phyloP scores from a whole-genome alignment of 1,284 basidiomycete genomes.

The Puccinia polysora region DNA sequence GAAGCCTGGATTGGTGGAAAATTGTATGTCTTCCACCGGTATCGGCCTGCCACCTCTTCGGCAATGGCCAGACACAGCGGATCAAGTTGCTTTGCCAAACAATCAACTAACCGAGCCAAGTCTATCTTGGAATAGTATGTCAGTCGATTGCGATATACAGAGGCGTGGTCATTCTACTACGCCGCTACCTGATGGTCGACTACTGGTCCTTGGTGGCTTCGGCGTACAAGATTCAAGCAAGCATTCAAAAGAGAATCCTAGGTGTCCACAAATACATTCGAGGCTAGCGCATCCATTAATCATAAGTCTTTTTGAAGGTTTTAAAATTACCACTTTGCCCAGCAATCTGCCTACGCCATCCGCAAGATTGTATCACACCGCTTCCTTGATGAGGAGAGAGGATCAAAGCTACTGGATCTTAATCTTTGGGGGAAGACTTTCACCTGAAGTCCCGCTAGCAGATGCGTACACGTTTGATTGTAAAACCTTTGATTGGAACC shows the following conservation, averaged over 20 bases:
- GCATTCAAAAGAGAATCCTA: background rate
- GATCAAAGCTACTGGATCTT: slow-evolving; percentile 9
- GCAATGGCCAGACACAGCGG: background rate
- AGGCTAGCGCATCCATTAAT: slow-evolving; percentile 36
- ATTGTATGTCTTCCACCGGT: background rate
- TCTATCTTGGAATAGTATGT: background rate
- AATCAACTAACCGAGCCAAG: background rate
- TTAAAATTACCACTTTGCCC: slow-evolving; percentile 15
- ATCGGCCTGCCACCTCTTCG: slow-evolving; percentile 18
- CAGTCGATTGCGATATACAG: slow-evolving; percentile 18
- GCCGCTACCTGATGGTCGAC: slow-evolving; percentile 7
- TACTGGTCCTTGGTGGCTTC: slow-evolving; percentile 37
- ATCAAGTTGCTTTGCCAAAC: background rate
- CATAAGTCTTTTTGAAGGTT: background rate
- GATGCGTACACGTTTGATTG: slow-evolving; percentile 28
- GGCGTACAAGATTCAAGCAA: slow-evolving; percentile 19
- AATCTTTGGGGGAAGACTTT: slow-evolving; percentile 34
- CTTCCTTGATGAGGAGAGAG: background rate
- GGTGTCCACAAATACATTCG: slow-evolving; percentile 6
- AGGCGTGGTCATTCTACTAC: slow-evolving; percentile 31
- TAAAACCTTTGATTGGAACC: background rate
- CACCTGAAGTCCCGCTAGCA: slow-evolving; percentile 18
- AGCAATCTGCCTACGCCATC: slow-evolving; percentile 27
- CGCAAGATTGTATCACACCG: slow-evolving; percentile 26
- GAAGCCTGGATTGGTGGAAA: slow-evolving; percentile 1